Conservation (phyloP, 1,139 yeast genomes). For the Yamadazyma conglobata region DNA sequence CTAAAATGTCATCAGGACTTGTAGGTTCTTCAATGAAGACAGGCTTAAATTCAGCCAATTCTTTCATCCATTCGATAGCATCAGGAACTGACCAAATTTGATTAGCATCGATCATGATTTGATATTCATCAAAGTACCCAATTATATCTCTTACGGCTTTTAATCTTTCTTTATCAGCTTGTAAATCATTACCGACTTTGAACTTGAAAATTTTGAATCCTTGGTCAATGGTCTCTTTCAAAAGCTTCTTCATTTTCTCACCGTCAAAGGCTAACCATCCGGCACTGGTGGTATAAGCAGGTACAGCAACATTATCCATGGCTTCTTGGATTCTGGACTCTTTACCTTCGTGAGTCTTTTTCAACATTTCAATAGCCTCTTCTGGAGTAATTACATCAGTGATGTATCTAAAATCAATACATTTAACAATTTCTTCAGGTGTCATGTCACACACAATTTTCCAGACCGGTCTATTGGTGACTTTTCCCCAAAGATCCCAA, state of each 20-base stretch:
- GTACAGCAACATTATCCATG: constrained; percentile 30
- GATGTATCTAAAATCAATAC: constrained; percentile 40
- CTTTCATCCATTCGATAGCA: constrained; percentile 35
- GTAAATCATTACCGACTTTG: constrained; percentile 36
- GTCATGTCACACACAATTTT: constrained; percentile 32
- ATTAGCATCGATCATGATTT: constrained; percentile 20
- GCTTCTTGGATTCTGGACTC: constrained; percentile 25
- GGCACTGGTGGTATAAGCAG: constrained; percentile 42
- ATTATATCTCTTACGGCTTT: constrained; percentile 34
- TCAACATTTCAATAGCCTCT: constrained; percentile 29
- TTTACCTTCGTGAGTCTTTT: constrained; percentile 25
- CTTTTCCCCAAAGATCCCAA: constrained; percentile 39
- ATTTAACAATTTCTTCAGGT: constrained; percentile 40
- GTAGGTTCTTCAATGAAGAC: constrained; percentile 41
- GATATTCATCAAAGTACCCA: constrained; percentile 34
- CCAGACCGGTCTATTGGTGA: constrained; percentile 33
- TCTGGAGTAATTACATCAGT: constrained; percentile 37
- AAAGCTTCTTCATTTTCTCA: constrained; percentile 27
- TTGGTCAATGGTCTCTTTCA: constrained; percentile 27
- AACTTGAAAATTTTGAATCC: constrained; percentile 40
- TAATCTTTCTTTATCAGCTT: constrained; percentile 28
- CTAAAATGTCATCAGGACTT: constrained; percentile 36
- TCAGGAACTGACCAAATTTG: constrained; percentile 41
- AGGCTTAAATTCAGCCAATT: constrained; percentile 32
- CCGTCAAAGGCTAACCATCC: constrained; percentile 43